A percentile compares a stretch with the other conserved stretches of the same genome.
Conservation (phyloP, 1,139 yeast genomes). For the Hanseniaspora uvarum region DNA sequence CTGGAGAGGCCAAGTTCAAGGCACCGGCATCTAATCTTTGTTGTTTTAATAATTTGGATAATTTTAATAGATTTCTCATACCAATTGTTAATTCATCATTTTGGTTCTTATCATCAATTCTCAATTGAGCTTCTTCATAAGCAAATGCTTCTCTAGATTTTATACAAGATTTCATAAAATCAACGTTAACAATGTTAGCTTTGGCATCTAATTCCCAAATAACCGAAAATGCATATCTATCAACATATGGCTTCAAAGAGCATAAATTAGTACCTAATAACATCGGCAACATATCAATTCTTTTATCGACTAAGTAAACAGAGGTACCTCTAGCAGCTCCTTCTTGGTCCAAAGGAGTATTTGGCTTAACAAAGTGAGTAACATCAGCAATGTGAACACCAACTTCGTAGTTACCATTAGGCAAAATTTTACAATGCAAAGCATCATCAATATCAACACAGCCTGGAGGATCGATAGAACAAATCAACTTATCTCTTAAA, state of each 20-base stretch:
- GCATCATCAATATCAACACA: constrained; percentile 99
- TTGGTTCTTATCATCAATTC: constrained; percentile 73
- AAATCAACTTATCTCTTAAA: constrained; percentile 75
- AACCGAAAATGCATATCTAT: constrained; percentile 90
- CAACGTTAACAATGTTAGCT: constrained; percentile 75
- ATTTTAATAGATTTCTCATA: constrained; percentile 66
- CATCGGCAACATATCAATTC: constrained; percentile 98
- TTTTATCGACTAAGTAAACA: constrained; percentile 92
- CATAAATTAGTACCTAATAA: constrained; percentile 90
- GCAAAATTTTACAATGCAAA: constrained; percentile 69
- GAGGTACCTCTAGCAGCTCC: constrained; percentile 98
- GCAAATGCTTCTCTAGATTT: constrained; percentile 90
- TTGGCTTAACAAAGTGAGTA: constrained; percentile 89
- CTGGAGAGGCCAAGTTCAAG: constrained; percentile 91
- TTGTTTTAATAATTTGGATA: constrained; percentile 78
- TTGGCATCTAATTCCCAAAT: constrained; percentile 86
- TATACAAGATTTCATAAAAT: constrained; percentile 80
- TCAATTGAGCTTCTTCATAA: constrained; percentile 81
- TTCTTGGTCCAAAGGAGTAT: constrained; percentile 84
- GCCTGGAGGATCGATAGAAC: constrained; percentile 95
- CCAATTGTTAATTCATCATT: constrained; percentile 80
- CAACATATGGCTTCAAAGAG: constrained; percentile 90
- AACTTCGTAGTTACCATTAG: constrained; percentile 90
- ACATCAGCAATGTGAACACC: constrained; percentile 99
- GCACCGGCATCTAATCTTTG: constrained; percentile 92